Conservation (phyloP, 441 rosid species). For the Breynia disticha region DNA sequence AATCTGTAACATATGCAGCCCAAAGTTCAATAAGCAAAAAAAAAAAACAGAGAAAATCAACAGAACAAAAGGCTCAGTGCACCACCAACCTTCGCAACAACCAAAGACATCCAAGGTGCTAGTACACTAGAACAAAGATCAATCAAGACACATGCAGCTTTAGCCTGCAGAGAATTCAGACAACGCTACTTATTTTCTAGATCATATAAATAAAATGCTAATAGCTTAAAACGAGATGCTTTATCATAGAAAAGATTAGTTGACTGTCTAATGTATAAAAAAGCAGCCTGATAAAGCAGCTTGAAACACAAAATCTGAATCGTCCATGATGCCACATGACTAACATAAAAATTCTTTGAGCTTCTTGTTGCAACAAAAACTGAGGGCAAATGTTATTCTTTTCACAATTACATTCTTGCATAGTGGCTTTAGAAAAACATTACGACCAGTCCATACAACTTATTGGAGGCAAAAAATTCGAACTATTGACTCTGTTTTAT, state of each 20-base stretch:
- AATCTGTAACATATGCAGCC: conserved; percentile 36
- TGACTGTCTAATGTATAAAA: no score
- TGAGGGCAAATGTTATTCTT: no score
- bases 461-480: neutral
- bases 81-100: conserved; percentile 63
- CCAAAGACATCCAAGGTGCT: conserved; percentile 69
- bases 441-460: neutral
- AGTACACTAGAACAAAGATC: conserved; percentile 70
- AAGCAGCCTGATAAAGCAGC: neutral
- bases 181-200: conserved; percentile 6
- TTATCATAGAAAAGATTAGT: neutral
- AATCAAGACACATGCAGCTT: conserved; percentile 76
- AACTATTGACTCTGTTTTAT: neutral
- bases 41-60: conserved; percentile 7
- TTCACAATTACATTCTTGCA: neutral
- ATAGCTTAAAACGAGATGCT: neutral
- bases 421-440: neutral
- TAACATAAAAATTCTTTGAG: no score
- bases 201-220: no score
- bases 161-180: conserved; percentile 42
- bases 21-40: conserved; percentile 11
- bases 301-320: neutral
- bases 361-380: no score
- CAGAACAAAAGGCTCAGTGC: conserved; percentile 1
- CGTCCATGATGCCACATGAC: no score